Evolutionary conservation across 768 basidiomycete genomes (phyloP).

Genomic region (Rhizopogon salebrosus): DNA sequence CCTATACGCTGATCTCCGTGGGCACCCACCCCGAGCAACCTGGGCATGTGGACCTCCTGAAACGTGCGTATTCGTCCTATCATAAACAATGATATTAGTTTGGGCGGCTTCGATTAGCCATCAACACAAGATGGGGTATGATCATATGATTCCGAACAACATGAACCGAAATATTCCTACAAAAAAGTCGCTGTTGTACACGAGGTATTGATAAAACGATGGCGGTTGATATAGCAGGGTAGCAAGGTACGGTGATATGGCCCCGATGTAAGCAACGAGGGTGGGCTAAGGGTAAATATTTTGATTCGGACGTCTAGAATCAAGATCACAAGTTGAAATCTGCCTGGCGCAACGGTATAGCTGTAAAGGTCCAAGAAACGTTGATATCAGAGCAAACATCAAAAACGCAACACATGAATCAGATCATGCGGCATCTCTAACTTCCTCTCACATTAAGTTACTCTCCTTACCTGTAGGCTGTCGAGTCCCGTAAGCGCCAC

Average conservation of each 20-base stretch:
- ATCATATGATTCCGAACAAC: not conserved
- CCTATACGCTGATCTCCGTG: not conserved
- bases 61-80: too few species aligned
- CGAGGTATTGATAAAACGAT: not conserved
- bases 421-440: not conserved
- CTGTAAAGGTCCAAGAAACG: not conserved
- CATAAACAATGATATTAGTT: too few species aligned
- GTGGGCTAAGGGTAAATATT: not conserved
- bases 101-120: not conserved
- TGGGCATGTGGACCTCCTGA: too few species aligned
- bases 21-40: not conserved
- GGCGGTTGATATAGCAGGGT: not conserved
- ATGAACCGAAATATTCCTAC: not conserved
- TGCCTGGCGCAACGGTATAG: not conserved
- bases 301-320: not conserved
- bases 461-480: slow-evolving; percentile 44
- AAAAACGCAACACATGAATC: not conserved
- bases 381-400: not conserved
- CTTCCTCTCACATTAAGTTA: not conserved
- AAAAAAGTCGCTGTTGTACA: not conserved
- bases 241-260: not conserved
- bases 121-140: not conserved
- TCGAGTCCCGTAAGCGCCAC: slow-evolving; percentile 77
- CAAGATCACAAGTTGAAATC: not conserved
- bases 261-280: not conserved